Conservation (phyloP, 225 moss, liverwort and hornwort species). For the Physcomitrellopsis africana region DNA sequence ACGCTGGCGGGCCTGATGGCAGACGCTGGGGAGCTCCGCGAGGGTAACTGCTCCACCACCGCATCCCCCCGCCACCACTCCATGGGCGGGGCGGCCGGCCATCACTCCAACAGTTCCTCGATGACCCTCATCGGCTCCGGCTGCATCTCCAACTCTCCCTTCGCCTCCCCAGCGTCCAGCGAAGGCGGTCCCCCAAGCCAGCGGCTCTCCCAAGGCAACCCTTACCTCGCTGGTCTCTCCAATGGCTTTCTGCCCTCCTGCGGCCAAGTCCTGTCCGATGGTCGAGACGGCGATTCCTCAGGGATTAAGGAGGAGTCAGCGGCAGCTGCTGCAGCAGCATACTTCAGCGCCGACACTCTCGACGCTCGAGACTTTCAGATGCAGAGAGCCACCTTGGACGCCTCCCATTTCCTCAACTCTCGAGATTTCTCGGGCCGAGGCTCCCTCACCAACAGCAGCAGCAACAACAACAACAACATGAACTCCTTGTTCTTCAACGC, state of each 20-base stretch:
- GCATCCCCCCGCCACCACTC: conserved; percentile 88
- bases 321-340: conserved; percentile 64
- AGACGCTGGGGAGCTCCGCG: conserved; percentile 76
- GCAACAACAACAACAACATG: conserved; percentile 63
- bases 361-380: conserved; percentile 80
- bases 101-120: conserved; percentile 97
- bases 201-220: conserved; percentile 66
- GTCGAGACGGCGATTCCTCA: conserved; percentile 64
- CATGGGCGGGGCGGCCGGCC: conserved; percentile 64
- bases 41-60: conserved; percentile 97
- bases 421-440: conserved; percentile 44
- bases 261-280: conserved; percentile 48
- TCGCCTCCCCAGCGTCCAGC: conserved; percentile 93
- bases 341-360: conserved; percentile 93
- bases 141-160: conserved; percentile 67
- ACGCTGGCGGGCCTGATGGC: conserved; percentile 86
- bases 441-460: conserved; percentile 36
- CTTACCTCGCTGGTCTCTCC: conserved; percentile 71
- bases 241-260: conserved; percentile 66
- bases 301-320: conserved; percentile 70
- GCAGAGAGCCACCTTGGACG: conserved; percentile 43
- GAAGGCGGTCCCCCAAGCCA: conserved; percentile 83
- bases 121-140: conserved; percentile 97
- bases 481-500: conserved; percentile 82
- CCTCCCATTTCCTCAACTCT: conserved; percentile 47